Evolutionary conservation across 805 yeast species (phyloP), one percentile per base, ranked within the genome.

Genomic region (Komagataella pseudopastoris): DNA sequence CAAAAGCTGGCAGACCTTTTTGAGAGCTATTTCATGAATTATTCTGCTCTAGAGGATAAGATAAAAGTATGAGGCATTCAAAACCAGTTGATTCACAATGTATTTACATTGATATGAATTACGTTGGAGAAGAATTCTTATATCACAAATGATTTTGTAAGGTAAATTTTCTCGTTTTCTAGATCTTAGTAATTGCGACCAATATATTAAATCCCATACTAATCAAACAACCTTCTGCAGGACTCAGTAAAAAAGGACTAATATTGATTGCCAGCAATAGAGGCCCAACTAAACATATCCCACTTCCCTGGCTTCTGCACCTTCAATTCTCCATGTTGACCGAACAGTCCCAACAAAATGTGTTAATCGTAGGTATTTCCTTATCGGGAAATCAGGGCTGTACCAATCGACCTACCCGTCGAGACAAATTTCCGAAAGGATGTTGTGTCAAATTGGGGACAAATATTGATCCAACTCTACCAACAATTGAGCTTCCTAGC

Each of bases 1-100:
- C 81, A 71, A 49, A 71, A 74, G 53, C 78, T 87, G 54, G 75
- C 80, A 46, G 66, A 68, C 48, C 69, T 90, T 54, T 88, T 85
- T 63, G 72, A 69, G 55, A 72, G 79, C 20, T 90, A 76, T 63
- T 88, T 79, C 62, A 76, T 71, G 55, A 59, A 69, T 49, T 80
- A 61, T 49, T 61, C 61, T 43, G 54, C 58, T 2, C 54, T 76
- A 44, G 80, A 76, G 58, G 57, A 69, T 18, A 67, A 64, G 23
- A 71, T 77, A 48, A 47, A 70, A n/a, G 71, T 76, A 46, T 70
- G 69, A 48, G 57, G 6, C 10, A 24, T 17, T 17, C 17, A 17
- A 17, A 17, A 17, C 17, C 17, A 47, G 24, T n/a, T 51, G 47
- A 14, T 36, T 16, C 3, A 43, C 45, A 20, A 3, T 20, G 20